Evolutionary conservation across 2,329 filamentous ascomycete genomes (phyloP).

Genomic region (Chaetomiaceae sp.): DNA sequence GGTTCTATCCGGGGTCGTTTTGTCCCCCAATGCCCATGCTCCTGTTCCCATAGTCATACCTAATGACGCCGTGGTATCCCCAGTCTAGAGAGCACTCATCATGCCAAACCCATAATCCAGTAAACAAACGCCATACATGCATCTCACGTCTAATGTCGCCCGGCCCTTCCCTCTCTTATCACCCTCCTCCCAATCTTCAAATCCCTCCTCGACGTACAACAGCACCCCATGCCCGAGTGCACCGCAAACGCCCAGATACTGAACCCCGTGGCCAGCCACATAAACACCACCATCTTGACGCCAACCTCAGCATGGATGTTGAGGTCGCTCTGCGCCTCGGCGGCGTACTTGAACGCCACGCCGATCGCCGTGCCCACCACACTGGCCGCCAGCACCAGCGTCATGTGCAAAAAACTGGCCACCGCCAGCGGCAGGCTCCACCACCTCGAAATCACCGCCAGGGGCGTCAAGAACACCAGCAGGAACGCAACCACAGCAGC

Average conservation of each 20-base stretch:
- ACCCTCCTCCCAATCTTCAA: constrained; percentile 36
- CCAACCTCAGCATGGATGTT: constrained; percentile 71
- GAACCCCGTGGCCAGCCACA: constrained; percentile 74
- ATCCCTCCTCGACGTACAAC: constrained; percentile 55
- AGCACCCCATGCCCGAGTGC: constrained; percentile 73
- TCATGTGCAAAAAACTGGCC: constrained; percentile 59
- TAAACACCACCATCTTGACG: constrained; percentile 71
- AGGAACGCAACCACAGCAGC: constrained; percentile 64
- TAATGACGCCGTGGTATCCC: not conserved
- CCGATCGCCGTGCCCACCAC: constrained; percentile 79
- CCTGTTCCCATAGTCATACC: not conserved
- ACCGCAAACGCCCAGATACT: constrained; percentile 64
- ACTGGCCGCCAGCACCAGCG: constrained; percentile 63
- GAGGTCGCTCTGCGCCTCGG: constrained; percentile 63
- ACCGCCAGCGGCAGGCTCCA: constrained; percentile 63
- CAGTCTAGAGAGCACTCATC: not conserved
- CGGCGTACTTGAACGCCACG: constrained; percentile 70
- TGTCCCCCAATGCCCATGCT: not conserved
- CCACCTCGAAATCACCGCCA: constrained; percentile 49
- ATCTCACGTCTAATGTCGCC: not conserved
- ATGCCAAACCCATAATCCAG: not conserved
- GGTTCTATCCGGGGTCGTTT: too few relatives aligned
- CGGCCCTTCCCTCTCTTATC: constrained; percentile 11
- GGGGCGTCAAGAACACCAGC: constrained; percentile 59
- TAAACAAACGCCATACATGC: not conserved